Evolutionary conservation across 164 flowering plant genomes (phyloP).

Genomic region (Stephania cephalantha): DNA sequence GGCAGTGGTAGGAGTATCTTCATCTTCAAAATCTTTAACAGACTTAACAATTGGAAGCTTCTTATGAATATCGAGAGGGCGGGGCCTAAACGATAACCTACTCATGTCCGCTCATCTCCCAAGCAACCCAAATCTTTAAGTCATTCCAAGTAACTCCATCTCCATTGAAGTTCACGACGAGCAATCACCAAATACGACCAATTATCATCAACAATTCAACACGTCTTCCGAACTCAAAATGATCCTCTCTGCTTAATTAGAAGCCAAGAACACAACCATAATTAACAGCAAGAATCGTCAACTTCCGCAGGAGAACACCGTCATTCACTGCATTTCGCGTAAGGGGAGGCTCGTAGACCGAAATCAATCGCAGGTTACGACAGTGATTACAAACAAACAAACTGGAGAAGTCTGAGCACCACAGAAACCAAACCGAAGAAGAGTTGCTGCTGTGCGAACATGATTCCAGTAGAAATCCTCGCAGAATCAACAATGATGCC

Average conservation of each 20-base stretch:
- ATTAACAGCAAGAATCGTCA: not conserved
- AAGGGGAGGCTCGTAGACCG: not conserved
- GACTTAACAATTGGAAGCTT: conserved; percentile 91
- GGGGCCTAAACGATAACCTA: conserved; percentile 87
- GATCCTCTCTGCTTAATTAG: not conserved
- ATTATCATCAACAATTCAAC: not conserved
- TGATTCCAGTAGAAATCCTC: not conserved
- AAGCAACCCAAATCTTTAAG: conserved; percentile 15
- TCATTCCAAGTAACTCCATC: conserved; percentile 16
- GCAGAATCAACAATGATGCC: not conserved
- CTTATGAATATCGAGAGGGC: conserved; percentile 95
- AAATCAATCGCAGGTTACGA: not conserved
- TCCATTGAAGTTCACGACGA: conserved; percentile 12
- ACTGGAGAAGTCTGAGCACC: not conserved
- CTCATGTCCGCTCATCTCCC: conserved; percentile 59
- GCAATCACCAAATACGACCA: not conserved
- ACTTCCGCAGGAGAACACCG: not conserved
- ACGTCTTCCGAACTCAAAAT: not conserved
- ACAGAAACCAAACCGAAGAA: not conserved
- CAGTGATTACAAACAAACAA: no score
- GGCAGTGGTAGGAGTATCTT: conserved; percentile 58
- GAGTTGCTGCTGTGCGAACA: not conserved
- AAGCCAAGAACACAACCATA: not conserved
- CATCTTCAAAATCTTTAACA: conserved; percentile 89
- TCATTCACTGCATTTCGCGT: not conserved